Percentiles rank a stretch among this genome's conserved stretches.
Evolutionary conservation across 1,139 yeast genomes (phyloP).

Genomic region (Waltiozyma solani): DNA sequence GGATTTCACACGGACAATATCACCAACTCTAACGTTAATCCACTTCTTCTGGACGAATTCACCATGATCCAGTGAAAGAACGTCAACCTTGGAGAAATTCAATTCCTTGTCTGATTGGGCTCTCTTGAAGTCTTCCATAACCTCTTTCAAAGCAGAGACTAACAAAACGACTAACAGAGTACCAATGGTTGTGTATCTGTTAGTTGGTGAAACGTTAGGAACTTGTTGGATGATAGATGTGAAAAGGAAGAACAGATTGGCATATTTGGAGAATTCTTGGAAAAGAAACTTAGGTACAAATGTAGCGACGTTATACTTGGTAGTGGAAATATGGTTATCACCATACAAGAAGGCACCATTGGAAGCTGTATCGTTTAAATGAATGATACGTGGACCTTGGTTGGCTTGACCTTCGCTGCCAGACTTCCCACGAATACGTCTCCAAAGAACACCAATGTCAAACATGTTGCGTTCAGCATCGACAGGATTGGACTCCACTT

Average conservation of each 20-base stretch:
- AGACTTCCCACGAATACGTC: slow-evolving; percentile 30
- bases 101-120: slow-evolving; percentile 82
- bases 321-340: slow-evolving; percentile 87
- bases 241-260: slow-evolving; percentile 86
- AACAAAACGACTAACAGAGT: slow-evolving; percentile 75
- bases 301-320: slow-evolving; percentile 92
- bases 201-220: slow-evolving; percentile 94
- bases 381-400: slow-evolving; percentile 57
- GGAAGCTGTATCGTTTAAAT: slow-evolving; percentile 48
- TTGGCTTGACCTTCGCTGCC: slow-evolving; percentile 17
- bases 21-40: slow-evolving; percentile 89
- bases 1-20: slow-evolving; percentile 71
- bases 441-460: slow-evolving; percentile 48
- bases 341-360: slow-evolving; percentile 50
- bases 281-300: slow-evolving; percentile 89
- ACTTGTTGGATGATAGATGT: slow-evolving; percentile 95
- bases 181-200: slow-evolving; percentile 90
- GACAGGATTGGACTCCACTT: too few relatives aligned
- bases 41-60: slow-evolving; percentile 61
- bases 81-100: slow-evolving; percentile 68
- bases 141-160: slow-evolving; percentile 89
- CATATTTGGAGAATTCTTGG: slow-evolving; percentile 96
- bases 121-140: slow-evolving; percentile 85
- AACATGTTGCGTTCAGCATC: slow-evolving; percentile 29
- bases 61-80: slow-evolving; percentile 51